phyloP scores from a whole-genome alignment of 495 filamentous ascomycete species.

The Tuber melanosporum region DNA sequence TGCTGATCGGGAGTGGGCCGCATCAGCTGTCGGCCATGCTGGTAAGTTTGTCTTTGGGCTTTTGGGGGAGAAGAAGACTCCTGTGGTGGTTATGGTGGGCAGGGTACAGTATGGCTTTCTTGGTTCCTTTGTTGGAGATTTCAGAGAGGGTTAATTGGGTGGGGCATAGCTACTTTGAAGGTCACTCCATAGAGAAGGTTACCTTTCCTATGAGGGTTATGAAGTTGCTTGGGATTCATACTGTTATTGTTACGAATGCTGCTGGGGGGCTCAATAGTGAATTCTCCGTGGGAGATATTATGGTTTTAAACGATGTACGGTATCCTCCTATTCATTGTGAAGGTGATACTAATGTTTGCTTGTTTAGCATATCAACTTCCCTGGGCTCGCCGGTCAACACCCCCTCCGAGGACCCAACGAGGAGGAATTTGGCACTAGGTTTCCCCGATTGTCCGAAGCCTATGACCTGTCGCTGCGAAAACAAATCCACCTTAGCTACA shows the following conservation, averaged over 20 bases:
- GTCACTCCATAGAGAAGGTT: slow-evolving; percentile 60
- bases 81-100: slow-evolving; percentile 66
- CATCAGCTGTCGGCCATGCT: slow-evolving; percentile 61
- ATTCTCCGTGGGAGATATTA: slow-evolving; percentile 66
- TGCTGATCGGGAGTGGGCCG: not conserved
- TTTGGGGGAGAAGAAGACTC: slow-evolving; percentile 50
- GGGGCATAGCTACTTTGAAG: slow-evolving; percentile 63
- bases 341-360: slow-evolving; percentile 34
- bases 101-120: slow-evolving; percentile 60
- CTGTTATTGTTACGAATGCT: slow-evolving; percentile 67
- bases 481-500: slow-evolving; percentile 57
- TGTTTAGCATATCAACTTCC: slow-evolving; percentile 61
- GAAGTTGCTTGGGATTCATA: slow-evolving; percentile 59
- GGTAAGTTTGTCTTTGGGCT: slow-evolving; percentile 67
- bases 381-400: slow-evolving; percentile 63
- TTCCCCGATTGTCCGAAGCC: slow-evolving; percentile 67
- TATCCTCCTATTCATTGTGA: not conserved
- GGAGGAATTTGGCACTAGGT: slow-evolving; percentile 62
- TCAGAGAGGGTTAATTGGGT: slow-evolving; percentile 13
- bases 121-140: slow-evolving; percentile 8
- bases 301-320: slow-evolving; percentile 63
- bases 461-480: slow-evolving; percentile 65
- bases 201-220: slow-evolving; percentile 68
- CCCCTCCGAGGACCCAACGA: slow-evolving; percentile 66
- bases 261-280: slow-evolving; percentile 65